Base-by-base conservation (phyloP, 2,329 filamentous ascomycete species). In the Trichoderma sp. region DNA sequence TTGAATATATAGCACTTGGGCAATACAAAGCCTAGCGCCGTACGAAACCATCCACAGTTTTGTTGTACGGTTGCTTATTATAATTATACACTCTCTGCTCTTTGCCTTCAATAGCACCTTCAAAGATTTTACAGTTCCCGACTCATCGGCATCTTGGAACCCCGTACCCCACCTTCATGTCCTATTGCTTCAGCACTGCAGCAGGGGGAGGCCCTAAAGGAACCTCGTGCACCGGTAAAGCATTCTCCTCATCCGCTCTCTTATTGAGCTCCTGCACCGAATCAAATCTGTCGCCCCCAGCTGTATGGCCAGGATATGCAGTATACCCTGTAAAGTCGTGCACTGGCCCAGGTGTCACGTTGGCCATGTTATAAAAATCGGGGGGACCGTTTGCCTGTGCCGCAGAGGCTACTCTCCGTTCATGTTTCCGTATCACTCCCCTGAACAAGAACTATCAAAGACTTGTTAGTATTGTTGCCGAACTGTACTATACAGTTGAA, bases 281-380 rank as follows among this genome's bases (percentile, higher is more conserved):
- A 72, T 88, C 86, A 67, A 86, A 78, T 81, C 91, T 90, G 68
- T 83, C 83, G 23, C 80, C 83, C 70, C 84, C 86, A 2, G 81
- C 80, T 8, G 86, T 85, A 61, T 85, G 81, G 5, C 74, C 77
- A 53, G 86, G 84, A 77, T 91, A 90, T 76, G 85, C 80, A 8
- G 88, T 88, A 70, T 88, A 88, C 32, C 87, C 81, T 74, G 82
- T 85, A 6, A 87, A 86, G 74, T 90, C 88, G 77, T 90, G 90
- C 68, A 88, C 84, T 20, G 87, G 87, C 13, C 86, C 86, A 65
- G 87, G 87, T 64, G 85, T 82, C 86, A 89, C 88, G 73, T 85
- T 84, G 58, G 68, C 71, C 47, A 53, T 53, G n/a, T 53, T 53
- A 53, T 23, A 53, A 6, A 20, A 34, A 73, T 30, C 13, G 23